A percentile compares a stretch with the other conserved stretches of the same genome.
Evolutionary conservation across 2,329 filamentous ascomycete species (phyloP).

Genomic region (Dactylellina haptotyla): DNA sequence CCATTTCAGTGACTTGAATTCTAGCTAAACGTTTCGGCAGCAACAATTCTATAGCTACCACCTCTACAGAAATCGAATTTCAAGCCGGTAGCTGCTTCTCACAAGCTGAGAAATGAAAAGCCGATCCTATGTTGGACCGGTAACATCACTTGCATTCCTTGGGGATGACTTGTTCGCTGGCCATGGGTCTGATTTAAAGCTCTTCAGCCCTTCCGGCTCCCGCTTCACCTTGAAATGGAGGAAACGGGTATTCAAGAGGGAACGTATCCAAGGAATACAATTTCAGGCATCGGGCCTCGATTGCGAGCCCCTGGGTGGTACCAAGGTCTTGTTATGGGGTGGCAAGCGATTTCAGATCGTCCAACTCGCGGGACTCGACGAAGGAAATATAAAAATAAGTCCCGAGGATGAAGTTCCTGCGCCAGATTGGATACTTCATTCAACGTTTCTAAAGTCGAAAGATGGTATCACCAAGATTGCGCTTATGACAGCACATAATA

Average conservation of each 20-base stretch:
- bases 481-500: slow-evolving; percentile 87
- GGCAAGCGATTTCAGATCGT: slow-evolving; percentile 69
- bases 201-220: slow-evolving; percentile 65
- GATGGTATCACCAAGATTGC: slow-evolving; percentile 64
- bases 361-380: slow-evolving; percentile 46
- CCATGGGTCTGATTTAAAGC: slow-evolving; percentile 69
- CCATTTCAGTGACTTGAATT: too few relatives aligned
- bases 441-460: slow-evolving; percentile 64
- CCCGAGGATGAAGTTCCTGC: slow-evolving; percentile 63
- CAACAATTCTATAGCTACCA: not conserved
- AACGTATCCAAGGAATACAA: slow-evolving; percentile 79
- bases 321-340: slow-evolving; percentile 74
- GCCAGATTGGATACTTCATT: slow-evolving; percentile 82
- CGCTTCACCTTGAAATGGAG: slow-evolving; percentile 50
- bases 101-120: slow-evolving; percentile 33
- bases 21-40: not conserved
- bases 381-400: slow-evolving; percentile 57
- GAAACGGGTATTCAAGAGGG: slow-evolving; percentile 70
- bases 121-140: slow-evolving; percentile 62
- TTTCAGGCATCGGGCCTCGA: slow-evolving; percentile 33
- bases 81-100: not conserved
- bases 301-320: slow-evolving; percentile 49
- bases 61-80: not conserved
- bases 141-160: slow-evolving; percentile 71
- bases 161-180: slow-evolving; percentile 66